Evolutionary conservation across 164 flowering plant genomes (phyloP).

Genomic region (Aristolochia californica): DNA sequence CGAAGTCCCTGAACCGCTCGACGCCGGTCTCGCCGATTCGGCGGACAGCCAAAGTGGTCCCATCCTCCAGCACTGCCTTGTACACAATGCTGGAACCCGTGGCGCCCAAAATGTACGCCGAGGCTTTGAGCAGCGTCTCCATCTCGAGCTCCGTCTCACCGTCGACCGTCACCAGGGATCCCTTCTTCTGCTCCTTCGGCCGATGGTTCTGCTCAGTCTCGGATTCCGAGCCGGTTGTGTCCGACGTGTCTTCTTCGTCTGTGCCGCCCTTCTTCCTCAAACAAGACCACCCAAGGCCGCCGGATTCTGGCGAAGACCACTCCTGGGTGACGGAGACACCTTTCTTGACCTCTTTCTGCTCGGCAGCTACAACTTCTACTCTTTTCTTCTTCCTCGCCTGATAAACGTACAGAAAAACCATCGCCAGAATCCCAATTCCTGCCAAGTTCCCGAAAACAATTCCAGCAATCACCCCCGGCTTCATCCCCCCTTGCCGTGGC

Average conservation of each 20-base stretch:
- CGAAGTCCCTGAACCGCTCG: conserved; percentile 71
- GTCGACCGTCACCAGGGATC: conserved; percentile 12
- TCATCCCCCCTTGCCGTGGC: conserved; percentile 5
- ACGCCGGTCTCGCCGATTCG: conserved; percentile 60
- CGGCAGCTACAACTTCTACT: neutral
- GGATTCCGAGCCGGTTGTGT: conserved; percentile 12
- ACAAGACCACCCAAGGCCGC: conserved; percentile 28
- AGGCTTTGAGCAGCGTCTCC: conserved; percentile 75
- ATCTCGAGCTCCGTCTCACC: conserved; percentile 71
- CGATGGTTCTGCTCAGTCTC: conserved; percentile 8
- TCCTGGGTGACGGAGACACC: neutral
- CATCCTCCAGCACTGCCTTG: conserved; percentile 77
- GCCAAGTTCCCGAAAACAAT: conserved; percentile 11
- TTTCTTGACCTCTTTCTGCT: neutral
- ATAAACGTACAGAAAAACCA: conserved; percentile 6
- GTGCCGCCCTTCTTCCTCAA: conserved; percentile 14
- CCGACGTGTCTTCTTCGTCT: conserved; percentile 2
- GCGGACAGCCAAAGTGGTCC: conserved; percentile 63
- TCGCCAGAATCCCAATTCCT: conserved; percentile 8
- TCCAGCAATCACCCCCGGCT: conserved; percentile 9
- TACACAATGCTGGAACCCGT: conserved; percentile 84
- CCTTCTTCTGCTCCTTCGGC: conserved; percentile 2
- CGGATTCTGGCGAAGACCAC: conserved; percentile 8
- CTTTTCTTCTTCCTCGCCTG: conserved; percentile 7
- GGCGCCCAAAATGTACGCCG: conserved; percentile 89